A percentile compares a stretch with the other conserved stretches of the same genome.
Conservation (phyloP, 208 protist genomes). For the Trypanosoma scelopori region DNA sequence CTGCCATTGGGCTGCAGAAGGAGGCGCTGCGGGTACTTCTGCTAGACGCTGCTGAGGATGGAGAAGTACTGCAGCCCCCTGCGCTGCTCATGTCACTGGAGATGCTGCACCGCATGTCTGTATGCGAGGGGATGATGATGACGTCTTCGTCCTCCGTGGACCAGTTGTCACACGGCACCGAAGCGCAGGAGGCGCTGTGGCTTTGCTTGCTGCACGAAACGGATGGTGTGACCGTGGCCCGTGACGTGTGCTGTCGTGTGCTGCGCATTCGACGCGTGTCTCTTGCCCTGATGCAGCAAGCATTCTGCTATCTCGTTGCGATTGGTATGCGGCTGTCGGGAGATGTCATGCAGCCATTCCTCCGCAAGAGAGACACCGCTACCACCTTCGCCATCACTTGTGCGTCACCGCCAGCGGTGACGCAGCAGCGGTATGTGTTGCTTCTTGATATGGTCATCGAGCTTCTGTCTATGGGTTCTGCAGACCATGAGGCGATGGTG, state of each 20-base stretch:
- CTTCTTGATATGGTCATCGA: conserved; percentile 14
- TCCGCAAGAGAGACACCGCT: neutral
- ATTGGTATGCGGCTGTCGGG: conserved; percentile 15
- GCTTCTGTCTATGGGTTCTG: neutral
- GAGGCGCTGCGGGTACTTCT: conserved; percentile 27
- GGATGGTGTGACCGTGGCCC: conserved; percentile 15
- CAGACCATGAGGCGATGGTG: neutral
- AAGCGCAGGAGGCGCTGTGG: conserved; percentile 14
- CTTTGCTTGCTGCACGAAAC: neutral
- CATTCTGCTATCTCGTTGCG: conserved; percentile 21
- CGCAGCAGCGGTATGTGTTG: neutral
- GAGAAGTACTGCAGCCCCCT: conserved; percentile 3
- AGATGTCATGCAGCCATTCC: conserved; percentile 5
- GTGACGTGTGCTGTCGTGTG: conserved; percentile 19
- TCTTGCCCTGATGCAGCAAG: conserved; percentile 5
- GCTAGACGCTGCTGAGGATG: conserved; percentile 23
- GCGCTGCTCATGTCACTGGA: conserved; percentile 21
- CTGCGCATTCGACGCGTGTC: conserved; percentile 1
- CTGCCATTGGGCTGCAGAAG: conserved; percentile 11
- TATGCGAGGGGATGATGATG: neutral
- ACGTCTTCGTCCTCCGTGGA: neutral
- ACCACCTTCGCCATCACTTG: neutral
- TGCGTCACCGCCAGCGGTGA: neutral
- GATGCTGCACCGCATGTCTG: conserved; percentile 15
- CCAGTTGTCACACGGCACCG: neutral